phyloP scores from a whole-genome alignment of 148 eudicot genomes.

The Fallopia convolvulus region DNA sequence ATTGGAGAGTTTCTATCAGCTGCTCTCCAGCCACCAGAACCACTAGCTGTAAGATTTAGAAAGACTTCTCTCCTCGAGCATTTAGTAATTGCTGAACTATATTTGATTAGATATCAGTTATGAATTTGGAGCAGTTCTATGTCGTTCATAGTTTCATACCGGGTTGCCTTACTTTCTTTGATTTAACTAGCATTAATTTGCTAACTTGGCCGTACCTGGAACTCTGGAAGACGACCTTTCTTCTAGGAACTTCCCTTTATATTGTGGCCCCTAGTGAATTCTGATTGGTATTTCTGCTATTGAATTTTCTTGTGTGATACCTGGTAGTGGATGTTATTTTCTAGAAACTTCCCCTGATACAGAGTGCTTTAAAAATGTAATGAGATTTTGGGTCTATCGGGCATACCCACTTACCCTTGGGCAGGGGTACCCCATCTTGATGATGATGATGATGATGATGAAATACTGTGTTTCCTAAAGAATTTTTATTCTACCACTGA shows the following conservation, averaged over 20 bases:
- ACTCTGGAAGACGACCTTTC: not conserved
- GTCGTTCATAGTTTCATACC: not conserved
- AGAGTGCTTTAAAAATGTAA: not conserved
- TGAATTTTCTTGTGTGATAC: slow-evolving; percentile 6
- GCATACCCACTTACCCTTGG: too few species aligned
- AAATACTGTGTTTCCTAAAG: not conserved
- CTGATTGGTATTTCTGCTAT: not conserved
- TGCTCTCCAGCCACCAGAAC: slow-evolving; percentile 90
- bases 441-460: not conserved
- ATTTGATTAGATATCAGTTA: not conserved
- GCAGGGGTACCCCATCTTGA: too few species aligned
- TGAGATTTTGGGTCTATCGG: slow-evolving; percentile 11
- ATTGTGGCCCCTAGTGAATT: not conserved
- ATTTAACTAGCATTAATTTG: not conserved
- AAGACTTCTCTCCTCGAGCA: not conserved
- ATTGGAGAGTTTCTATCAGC: slow-evolving; percentile 82
- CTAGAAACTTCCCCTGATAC: not conserved
- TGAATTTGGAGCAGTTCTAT: not conserved
- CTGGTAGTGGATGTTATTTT: not conserved
- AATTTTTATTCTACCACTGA: not conserved
- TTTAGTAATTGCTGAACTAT: not conserved
- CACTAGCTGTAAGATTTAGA: slow-evolving; percentile 52
- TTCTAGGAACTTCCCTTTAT: not conserved
- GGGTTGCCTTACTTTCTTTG: not conserved
- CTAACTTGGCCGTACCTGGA: not conserved